Conservation (phyloP, 2,329 filamentous ascomycete genomes). For the Fusarium sp. region DNA sequence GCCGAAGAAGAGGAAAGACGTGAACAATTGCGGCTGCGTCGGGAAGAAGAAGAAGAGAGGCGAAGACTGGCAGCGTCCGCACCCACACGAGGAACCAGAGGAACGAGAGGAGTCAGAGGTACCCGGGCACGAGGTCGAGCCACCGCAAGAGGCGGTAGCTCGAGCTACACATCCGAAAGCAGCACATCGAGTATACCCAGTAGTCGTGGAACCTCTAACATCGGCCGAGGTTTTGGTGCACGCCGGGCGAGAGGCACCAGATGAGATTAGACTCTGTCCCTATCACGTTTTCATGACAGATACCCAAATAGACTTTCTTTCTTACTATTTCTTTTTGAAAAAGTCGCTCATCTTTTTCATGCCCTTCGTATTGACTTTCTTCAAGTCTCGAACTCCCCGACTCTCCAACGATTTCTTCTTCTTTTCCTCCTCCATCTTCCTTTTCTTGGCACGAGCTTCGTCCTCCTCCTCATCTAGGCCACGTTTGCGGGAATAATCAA, state of each 20-base stretch:
- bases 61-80: conserved; percentile 51
- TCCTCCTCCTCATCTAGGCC: conserved; percentile 76
- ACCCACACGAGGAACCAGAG: conserved; percentile 52
- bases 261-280: conserved; percentile 31
- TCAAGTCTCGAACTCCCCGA: conserved; percentile 81
- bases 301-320: conserved; percentile 49
- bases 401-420: conserved; percentile 83
- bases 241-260: conserved; percentile 54
- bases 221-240: conserved; percentile 54
- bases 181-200: conserved; percentile 49
- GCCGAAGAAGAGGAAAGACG: conserved; percentile 84
- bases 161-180: conserved; percentile 50
- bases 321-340: conserved; percentile 78
- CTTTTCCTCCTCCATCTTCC: conserved; percentile 90
- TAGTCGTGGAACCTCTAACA: conserved; percentile 54
- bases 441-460: conserved; percentile 79
- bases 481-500: conserved; percentile 81
- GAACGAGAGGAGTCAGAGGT: conserved; percentile 55
- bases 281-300: conserved; percentile 45
- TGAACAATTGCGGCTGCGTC: conserved; percentile 76
- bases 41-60: conserved; percentile 71
- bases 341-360: conserved; percentile 99
- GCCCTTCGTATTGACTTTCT: conserved; percentile 90
- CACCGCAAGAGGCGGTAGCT: conserved; percentile 48
- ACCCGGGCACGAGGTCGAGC: conserved; percentile 50